Evolutionary conservation across 1,284 basidiomycete genomes (phyloP).

Genomic region (Sporisorium reilianum): DNA sequence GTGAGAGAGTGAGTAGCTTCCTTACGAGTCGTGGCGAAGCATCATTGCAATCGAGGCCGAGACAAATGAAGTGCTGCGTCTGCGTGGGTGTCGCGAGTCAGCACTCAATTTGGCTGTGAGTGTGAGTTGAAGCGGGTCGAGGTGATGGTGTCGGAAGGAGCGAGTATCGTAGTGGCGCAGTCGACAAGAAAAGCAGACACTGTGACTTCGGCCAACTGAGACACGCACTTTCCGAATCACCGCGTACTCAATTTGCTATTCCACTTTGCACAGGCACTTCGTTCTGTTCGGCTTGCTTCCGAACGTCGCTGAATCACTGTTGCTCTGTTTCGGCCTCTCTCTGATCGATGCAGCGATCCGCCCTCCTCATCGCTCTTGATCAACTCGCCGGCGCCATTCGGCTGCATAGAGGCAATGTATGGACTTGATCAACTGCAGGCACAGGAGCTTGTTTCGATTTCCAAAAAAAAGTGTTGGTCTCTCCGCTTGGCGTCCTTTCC

Average conservation of each 20-base stretch:
- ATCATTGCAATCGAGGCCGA: neutral
- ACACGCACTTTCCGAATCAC: slow-evolving; percentile 1
- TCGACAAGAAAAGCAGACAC: neutral
- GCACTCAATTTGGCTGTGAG: neutral
- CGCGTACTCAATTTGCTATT: neutral
- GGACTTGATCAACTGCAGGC: slow-evolving; percentile 4
- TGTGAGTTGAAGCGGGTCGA: neutral
- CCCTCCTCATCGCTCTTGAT: no score
- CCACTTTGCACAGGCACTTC: neutral
- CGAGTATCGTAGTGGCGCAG: neutral
- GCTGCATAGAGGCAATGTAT: no score
- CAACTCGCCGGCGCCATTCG: no score
- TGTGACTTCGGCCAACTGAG: slow-evolving; percentile 1
- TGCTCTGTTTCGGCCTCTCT: neutral
- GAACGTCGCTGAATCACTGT: neutral
- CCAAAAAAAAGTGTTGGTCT: slow-evolving; percentile 2
- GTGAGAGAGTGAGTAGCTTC: neutral
- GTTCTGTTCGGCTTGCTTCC: slow-evolving; percentile 1
- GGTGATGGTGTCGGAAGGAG: slow-evolving; percentile 4
- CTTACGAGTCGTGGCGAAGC: neutral
- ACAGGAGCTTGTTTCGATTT: neutral
- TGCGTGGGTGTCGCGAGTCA: neutral
- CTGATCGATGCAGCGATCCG: no score
- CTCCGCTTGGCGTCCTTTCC: neutral
- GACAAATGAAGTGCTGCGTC: slow-evolving; percentile 7